A percentile compares a stretch with the other conserved stretches of the same genome.
phyloP scores from a whole-genome alignment of 2,329 filamentous ascomycete genomes.

The Exophiala viscosa region DNA sequence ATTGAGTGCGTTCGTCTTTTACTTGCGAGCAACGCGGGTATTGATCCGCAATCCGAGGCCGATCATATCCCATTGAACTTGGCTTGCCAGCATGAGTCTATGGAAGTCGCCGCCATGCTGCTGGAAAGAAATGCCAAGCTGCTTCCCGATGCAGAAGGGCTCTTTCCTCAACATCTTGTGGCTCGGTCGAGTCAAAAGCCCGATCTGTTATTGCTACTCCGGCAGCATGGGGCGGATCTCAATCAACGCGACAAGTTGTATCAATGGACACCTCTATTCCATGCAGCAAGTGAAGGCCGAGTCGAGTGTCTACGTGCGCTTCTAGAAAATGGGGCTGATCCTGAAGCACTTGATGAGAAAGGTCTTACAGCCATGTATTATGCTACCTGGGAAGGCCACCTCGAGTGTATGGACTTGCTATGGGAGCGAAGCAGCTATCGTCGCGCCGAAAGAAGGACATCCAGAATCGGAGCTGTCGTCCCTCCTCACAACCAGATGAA shows the following conservation, averaged over 20 bases:
- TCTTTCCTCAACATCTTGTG: conserved; percentile 96
- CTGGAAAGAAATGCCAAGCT: conserved; percentile 76
- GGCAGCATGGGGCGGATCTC: conserved; percentile 81
- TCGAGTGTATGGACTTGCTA: conserved; percentile 89
- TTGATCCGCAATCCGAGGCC: conserved; percentile 78
- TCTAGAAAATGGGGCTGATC: conserved; percentile 72
- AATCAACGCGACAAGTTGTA: conserved; percentile 94
- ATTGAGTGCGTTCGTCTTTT: conserved; percentile 75
- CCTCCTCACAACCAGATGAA: conserved; percentile 19
- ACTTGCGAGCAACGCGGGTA: conserved; percentile 71
- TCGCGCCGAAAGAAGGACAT: conserved; percentile 12
- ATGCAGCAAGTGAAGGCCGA: conserved; percentile 94
- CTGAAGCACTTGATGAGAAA: conserved; percentile 84
- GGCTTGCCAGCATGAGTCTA: conserved; percentile 87
- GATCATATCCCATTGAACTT: conserved; percentile 94
- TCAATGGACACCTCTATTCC: conserved; percentile 93
- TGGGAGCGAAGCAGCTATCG: conserved; percentile 36
- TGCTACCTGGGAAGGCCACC: conserved; percentile 93
- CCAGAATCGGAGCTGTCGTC: conserved; percentile 12
- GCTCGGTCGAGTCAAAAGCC: conserved; percentile 82
- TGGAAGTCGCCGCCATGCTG: conserved; percentile 78
- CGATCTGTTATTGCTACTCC: conserved; percentile 72
- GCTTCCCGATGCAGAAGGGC: conserved; percentile 88
- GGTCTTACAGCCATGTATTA: conserved; percentile 94
- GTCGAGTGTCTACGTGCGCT: conserved; percentile 80